phyloP scores from a whole-genome alignment of 108 stramenopile species.

The Fragilaria radians region DNA sequence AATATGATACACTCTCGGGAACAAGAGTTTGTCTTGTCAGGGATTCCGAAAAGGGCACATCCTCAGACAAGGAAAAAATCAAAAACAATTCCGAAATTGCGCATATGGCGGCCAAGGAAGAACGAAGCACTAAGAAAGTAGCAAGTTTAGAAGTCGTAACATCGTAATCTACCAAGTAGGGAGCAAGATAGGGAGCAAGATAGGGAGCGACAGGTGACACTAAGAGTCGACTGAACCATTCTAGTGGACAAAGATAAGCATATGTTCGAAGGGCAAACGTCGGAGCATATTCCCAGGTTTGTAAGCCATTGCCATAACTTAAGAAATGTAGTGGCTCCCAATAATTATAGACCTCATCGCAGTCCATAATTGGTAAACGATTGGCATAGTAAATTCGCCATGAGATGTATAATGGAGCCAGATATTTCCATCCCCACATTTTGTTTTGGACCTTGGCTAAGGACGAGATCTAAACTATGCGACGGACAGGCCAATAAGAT shows the following conservation, averaged over 20 bases:
- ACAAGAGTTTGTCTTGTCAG: background rate
- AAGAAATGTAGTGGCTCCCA: constrained; percentile 97
- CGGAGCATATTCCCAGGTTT: constrained; percentile 96
- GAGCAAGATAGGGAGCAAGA: constrained; percentile 16
- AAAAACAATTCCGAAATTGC: background rate
- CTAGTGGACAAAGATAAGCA: constrained; percentile 79
- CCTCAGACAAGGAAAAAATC: constrained; percentile 16
- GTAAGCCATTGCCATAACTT: constrained; percentile 59
- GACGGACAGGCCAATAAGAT: too few species aligned
- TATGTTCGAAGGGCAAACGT: constrained; percentile 91
- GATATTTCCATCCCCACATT: background rate
- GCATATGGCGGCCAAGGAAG: constrained; percentile 6
- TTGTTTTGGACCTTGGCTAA: too few species aligned
- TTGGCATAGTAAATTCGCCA: constrained; percentile 59
- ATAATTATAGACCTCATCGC: constrained; percentile 98
- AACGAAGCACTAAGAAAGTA: constrained; percentile 20
- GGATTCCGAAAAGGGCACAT: background rate
- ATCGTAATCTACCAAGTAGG: constrained; percentile 11
- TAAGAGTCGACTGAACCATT: constrained; percentile 1
- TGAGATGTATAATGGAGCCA: constrained; percentile 35
- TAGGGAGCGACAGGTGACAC: background rate
- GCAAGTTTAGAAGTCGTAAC: constrained; percentile 7
- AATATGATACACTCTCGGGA: background rate
- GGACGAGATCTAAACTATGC: too few species aligned
- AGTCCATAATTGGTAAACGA: constrained; percentile 85